Evolutionary conservation across 2,329 filamentous ascomycete species (phyloP).

Genomic region (Davidsoniella virescens): DNA sequence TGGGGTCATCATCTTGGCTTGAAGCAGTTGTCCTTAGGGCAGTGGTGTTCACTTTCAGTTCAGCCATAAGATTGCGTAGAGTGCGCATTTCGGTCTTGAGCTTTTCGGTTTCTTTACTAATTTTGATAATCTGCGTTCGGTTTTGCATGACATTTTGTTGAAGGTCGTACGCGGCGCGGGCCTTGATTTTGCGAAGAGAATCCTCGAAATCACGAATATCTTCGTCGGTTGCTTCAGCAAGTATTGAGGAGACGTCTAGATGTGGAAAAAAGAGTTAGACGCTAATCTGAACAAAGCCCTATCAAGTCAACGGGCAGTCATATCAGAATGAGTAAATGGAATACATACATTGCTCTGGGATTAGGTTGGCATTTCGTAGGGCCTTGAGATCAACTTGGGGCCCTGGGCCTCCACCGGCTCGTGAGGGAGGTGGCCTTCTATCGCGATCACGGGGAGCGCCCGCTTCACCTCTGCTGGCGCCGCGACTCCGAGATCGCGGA

Average conservation of each 20-base stretch:
- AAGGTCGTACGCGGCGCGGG: slow-evolving; percentile 63
- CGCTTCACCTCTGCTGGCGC: slow-evolving; percentile 18
- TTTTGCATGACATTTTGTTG: slow-evolving; percentile 97
- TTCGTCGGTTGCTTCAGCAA: slow-evolving; percentile 73
- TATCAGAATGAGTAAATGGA: not conserved
- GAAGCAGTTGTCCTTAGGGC: slow-evolving; percentile 45
- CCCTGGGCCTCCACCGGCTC: slow-evolving; percentile 32
- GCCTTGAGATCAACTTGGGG: slow-evolving; percentile 61
- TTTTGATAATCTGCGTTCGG: slow-evolving; percentile 95
- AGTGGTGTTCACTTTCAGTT: slow-evolving; percentile 65
- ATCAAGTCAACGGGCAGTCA: not conserved
- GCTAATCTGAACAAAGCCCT: slow-evolving; percentile 10
- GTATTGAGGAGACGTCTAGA: slow-evolving; percentile 46
- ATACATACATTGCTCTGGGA: slow-evolving; percentile 58
- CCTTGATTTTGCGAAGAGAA: slow-evolving; percentile 59
- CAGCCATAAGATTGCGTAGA: slow-evolving; percentile 77
- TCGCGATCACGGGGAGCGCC: slow-evolving; percentile 19
- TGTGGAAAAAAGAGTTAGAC: not conserved
- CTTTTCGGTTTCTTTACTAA: slow-evolving; percentile 97
- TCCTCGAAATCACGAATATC: slow-evolving; percentile 73
- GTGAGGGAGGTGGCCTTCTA: slow-evolving; percentile 37
- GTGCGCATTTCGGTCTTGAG: slow-evolving; percentile 92
- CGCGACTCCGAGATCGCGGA: slow-evolving; percentile 9
- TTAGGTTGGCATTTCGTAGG: slow-evolving; percentile 62
- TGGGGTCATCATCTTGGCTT: slow-evolving; percentile 27